Conservation (phyloP, 805 yeast genomes). For the Cyberlindnera samutprakarnensis region DNA sequence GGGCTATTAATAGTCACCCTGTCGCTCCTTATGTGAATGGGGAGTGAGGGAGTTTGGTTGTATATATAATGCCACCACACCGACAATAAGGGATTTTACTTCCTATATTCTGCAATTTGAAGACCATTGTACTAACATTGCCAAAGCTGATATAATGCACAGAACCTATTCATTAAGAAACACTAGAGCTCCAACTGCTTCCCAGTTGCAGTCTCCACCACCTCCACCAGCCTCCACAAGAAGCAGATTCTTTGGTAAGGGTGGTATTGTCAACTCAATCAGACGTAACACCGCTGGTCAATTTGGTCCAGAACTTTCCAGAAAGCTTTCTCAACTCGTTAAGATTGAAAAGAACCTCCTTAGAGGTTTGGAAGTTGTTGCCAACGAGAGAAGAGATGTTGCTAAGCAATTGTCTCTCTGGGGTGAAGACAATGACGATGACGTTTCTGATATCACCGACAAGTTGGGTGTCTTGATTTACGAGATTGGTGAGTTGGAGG, state of each 20-base stretch:
- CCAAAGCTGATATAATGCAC: slow-evolving; percentile 54
- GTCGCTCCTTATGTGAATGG: no score
- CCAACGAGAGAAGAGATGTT: slow-evolving; percentile 72
- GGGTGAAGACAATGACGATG: slow-evolving; percentile 87
- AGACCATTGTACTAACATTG: slow-evolving; percentile 8
- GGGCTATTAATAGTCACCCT: no score
- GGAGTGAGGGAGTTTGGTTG: no score
- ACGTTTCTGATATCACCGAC: slow-evolving; percentile 80
- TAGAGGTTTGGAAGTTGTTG: slow-evolving; percentile 70
- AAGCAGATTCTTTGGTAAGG: slow-evolving; percentile 85
- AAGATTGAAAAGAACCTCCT: slow-evolving; percentile 78
- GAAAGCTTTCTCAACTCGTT: slow-evolving; percentile 65
- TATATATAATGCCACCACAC: no score
- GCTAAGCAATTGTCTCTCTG: slow-evolving; percentile 77
- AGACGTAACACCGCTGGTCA: slow-evolving; percentile 72
- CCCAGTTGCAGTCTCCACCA: slow-evolving; percentile 88
- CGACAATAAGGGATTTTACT: no score
- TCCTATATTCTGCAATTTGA: no score
- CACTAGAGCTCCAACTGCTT: slow-evolving; percentile 93
- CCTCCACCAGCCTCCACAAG: slow-evolving; percentile 93
- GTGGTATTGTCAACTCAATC: slow-evolving; percentile 46
- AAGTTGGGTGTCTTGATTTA: slow-evolving; percentile 76
- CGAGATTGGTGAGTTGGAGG: slow-evolving; percentile 82
- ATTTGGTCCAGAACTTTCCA: slow-evolving; percentile 73
- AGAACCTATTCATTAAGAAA: slow-evolving; percentile 97